phyloP scores from a whole-genome alignment of 371 early-diverging fungal species.

The Modicella reniformis region DNA sequence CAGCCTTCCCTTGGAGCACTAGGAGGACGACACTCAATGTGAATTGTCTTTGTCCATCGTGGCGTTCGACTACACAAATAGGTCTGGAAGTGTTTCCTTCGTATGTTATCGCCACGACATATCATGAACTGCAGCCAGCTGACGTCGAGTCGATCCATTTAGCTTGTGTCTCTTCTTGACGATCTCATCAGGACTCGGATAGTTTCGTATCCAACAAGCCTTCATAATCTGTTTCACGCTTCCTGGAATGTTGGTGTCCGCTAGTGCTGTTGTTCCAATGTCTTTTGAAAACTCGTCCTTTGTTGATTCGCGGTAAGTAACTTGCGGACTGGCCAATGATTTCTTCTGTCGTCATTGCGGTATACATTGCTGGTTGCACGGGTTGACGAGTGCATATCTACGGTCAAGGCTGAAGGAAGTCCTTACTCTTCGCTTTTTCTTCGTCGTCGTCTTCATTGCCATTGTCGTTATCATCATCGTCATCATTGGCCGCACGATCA shows the following conservation, averaged over 20 bases:
- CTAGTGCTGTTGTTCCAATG: not conserved
- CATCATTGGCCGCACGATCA: too few relatives aligned
- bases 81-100: not conserved
- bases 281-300: not conserved
- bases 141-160: conserved; percentile 9
- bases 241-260: not conserved
- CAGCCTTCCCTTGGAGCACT: conserved; percentile 17
- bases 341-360: not conserved
- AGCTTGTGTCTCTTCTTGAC: not conserved
- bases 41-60: conserved; percentile 1
- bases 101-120: conserved; percentile 3
- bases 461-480: too few relatives aligned
- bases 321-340: too few relatives aligned
- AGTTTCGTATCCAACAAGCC: conserved; percentile 5
- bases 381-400: conserved; percentile 15
- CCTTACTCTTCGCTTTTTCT: too few relatives aligned
- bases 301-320: too few relatives aligned
- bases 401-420: not conserved
- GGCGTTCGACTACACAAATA: not conserved
- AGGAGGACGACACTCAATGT: conserved; percentile 13
- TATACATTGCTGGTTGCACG: conserved; percentile 7
- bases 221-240: not conserved
- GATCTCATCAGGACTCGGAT: not conserved
- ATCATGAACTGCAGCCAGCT: conserved; percentile 18
- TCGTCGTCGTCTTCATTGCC: too few relatives aligned